A percentile compares a stretch with the other conserved stretches of the same genome.
These are phyloP conservation scores for Meira miltonrushii DNA, from an alignment of 1,284 basidiomycete genomes.

Conservation along the genomic window DNA sequence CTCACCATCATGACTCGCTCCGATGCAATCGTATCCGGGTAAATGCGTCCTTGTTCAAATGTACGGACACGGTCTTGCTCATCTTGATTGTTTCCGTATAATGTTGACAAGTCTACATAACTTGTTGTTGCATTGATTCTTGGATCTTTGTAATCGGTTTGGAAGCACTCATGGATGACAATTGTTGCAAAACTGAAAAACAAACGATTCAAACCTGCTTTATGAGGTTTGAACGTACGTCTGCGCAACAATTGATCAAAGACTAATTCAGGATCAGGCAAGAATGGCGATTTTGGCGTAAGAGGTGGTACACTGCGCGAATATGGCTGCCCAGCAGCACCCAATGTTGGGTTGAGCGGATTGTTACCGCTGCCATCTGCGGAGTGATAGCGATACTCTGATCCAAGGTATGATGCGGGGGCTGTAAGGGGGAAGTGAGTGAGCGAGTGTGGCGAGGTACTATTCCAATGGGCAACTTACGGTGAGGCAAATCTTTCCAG, in stretches of 20 bases:
- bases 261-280: conserved; percentile 55
- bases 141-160: conserved; percentile 25
- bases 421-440: not conserved
- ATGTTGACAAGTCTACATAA: conserved; percentile 70
- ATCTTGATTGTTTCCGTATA: conserved; percentile 62
- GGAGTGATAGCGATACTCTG: conserved; percentile 34
- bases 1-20: conserved; percentile 45
- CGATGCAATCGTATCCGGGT: conserved; percentile 64
- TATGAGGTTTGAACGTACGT: conserved; percentile 22
- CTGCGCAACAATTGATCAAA: conserved; percentile 16
- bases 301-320: conserved; percentile 66
- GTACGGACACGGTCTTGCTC: conserved; percentile 60
- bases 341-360: conserved; percentile 64
- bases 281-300: conserved; percentile 36
- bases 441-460: not conserved
- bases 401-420: conserved; percentile 64
- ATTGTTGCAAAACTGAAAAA: conserved; percentile 42
- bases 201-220: conserved; percentile 34
- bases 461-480: not conserved
- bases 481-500: conserved; percentile 7
- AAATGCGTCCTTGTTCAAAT: conserved; percentile 56
- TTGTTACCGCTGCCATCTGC: conserved; percentile 61
- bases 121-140: conserved; percentile 65
- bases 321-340: conserved; percentile 69
- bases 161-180: conserved; percentile 45